phyloP scores from a whole-genome alignment of 345 rosid genomes.

The Rhodomyrtus tomentosa region DNA sequence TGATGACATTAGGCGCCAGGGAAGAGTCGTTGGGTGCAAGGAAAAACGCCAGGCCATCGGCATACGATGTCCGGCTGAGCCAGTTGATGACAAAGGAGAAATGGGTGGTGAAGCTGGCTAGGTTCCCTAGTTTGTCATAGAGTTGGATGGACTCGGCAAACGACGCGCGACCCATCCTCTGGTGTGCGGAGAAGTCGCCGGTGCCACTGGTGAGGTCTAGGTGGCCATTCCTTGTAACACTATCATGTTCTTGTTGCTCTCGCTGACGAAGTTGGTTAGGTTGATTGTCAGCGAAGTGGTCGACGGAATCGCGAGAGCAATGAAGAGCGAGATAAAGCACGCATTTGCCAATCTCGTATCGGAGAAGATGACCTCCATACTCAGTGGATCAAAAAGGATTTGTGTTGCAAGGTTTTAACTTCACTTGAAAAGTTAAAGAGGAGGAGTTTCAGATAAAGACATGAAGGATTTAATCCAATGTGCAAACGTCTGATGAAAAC shows the following conservation, averaged over 20 bases:
- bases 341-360: not conserved
- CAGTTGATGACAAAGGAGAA: slow-evolving; percentile 9
- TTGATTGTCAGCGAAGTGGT: not conserved
- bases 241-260: not conserved
- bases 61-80: not conserved
- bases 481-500: no score
- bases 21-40: not conserved
- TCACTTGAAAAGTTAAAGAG: no score
- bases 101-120: slow-evolving; percentile 12
- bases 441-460: no score
- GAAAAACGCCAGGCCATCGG: not conserved
- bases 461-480: no score
- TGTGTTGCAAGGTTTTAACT: not conserved
- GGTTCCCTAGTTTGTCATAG: slow-evolving; percentile 3
- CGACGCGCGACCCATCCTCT: slow-evolving; percentile 2
- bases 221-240: not conserved
- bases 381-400: not conserved
- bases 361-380: not conserved
- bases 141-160: slow-evolving; percentile 1
- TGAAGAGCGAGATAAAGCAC: not conserved
- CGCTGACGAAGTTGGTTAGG: not conserved
- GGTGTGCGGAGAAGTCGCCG: not conserved
- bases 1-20: not conserved
- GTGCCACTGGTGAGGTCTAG: not conserved
- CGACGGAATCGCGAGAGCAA: not conserved